Evolutionary conservation across 148 eudicot species (phyloP).

Genomic region (Nyssa sinensis): DNA sequence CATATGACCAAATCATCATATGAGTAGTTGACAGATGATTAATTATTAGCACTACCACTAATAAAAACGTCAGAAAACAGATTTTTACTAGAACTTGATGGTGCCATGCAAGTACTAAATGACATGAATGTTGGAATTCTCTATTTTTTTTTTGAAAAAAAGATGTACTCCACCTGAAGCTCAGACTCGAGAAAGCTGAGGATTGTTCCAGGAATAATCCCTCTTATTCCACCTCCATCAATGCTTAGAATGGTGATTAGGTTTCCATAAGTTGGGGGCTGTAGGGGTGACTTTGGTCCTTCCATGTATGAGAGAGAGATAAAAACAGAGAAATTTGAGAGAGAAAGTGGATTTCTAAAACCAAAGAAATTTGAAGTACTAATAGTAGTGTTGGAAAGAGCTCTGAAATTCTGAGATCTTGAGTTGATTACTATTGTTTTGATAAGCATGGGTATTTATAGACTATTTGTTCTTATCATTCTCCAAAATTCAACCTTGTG

Average conservation of each 20-base stretch:
- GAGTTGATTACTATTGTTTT: neutral
- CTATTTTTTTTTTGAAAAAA: too few species aligned
- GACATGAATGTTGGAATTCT: too few species aligned
- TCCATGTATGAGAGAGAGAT: constrained; percentile 5
- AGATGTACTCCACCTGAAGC: constrained; percentile 20
- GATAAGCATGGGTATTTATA: neutral
- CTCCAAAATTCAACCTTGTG: too few species aligned
- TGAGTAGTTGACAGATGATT: too few species aligned
- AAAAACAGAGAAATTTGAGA: too few species aligned
- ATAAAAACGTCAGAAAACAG: too few species aligned
- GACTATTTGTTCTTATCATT: neutral
- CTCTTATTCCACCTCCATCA: constrained; percentile 40
- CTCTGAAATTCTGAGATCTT: neutral
- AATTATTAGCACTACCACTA: too few species aligned
- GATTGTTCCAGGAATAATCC: constrained; percentile 31
- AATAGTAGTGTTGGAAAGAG: neutral
- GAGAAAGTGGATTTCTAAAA: neutral
- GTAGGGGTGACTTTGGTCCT: constrained; percentile 24
- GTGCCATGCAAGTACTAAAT: too few species aligned
- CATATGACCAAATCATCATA: neutral
- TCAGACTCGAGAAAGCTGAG: constrained; percentile 27
- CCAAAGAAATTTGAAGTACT: too few species aligned
- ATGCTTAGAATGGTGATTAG: constrained; percentile 32
- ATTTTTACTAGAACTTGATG: too few species aligned
- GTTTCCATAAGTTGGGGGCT: constrained; percentile 34